Percentiles rank a stretch among this genome's conserved stretches.
These are phyloP conservation scores for Podospora comata DNA, from an alignment of 495 filamentous ascomycete species.

Conservation along the genomic window DNA sequence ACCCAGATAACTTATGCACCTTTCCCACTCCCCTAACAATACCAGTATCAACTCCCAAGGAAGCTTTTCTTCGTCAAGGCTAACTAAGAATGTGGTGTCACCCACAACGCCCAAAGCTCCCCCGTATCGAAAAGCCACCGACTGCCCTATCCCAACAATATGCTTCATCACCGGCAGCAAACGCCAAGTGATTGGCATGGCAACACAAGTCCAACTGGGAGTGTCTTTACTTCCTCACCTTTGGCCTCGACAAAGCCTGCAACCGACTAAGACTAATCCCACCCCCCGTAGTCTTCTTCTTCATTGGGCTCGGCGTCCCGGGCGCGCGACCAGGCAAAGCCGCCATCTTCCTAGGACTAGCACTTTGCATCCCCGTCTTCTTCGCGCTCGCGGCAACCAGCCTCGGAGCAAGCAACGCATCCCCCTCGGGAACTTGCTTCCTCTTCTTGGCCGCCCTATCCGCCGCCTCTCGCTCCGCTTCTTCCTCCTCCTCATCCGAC, in stretches of 20 bases:
- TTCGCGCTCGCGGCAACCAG: constrained; percentile 31
- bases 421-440: constrained; percentile 45
- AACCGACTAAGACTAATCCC: constrained; percentile 48
- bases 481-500: constrained; percentile 50
- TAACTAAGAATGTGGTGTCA: constrained; percentile 16
- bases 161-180: not conserved
- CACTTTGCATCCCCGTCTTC: constrained; percentile 3
- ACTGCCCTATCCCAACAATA: not conserved
- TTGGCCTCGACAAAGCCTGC: constrained; percentile 53
- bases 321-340: constrained; percentile 9
- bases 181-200: not conserved
- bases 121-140: not conserved
- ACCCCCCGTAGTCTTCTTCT: constrained; percentile 40
- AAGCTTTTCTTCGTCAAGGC: not conserved
- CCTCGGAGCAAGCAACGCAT: constrained; percentile 43
- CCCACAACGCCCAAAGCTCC: constrained; percentile 13
- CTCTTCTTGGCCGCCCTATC: constrained; percentile 48
- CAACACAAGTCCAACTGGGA: too few species aligned
- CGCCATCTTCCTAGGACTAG: constrained; percentile 21
- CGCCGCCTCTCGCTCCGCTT: constrained; percentile 39
- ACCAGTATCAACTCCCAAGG: not conserved
- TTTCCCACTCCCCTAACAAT: not conserved
- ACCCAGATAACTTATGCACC: not conserved
- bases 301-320: constrained; percentile 42
- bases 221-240: constrained; percentile 41